These are phyloP conservation scores for Stagonosporopsis chrysanthemi DNA, from an alignment of 2,329 filamentous ascomycete species.

Conservation along the genomic window DNA sequence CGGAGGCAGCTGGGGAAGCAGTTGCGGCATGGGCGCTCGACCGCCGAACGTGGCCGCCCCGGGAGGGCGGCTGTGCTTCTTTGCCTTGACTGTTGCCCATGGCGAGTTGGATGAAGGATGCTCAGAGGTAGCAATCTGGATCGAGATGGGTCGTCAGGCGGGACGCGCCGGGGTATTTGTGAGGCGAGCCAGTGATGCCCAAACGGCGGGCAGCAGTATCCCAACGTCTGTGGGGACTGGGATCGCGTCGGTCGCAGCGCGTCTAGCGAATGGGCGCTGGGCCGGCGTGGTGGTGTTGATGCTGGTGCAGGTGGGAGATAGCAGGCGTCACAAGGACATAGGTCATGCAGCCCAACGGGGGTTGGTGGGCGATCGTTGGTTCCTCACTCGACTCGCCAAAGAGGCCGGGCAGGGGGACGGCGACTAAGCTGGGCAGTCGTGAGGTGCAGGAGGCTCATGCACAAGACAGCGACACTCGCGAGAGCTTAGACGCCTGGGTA, in stretches of 20 bases:
- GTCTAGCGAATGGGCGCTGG: constrained; percentile 23
- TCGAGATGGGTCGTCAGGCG: constrained; percentile 18
- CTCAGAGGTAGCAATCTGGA: constrained; percentile 14
- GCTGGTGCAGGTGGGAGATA: constrained; percentile 31
- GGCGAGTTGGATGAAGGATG: constrained; percentile 15
- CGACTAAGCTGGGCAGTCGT: constrained; percentile 22
- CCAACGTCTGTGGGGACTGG: constrained; percentile 22
- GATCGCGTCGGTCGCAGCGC: constrained; percentile 21
- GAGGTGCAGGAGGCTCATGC: constrained; percentile 7
- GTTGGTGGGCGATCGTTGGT: constrained; percentile 15
- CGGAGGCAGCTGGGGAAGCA: constrained; percentile 35
- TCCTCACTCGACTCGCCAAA: constrained; percentile 11
- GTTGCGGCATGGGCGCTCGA: constrained; percentile 44
- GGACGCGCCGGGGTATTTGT: constrained; percentile 31
- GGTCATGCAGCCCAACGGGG: constrained; percentile 34
- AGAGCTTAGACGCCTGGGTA: constrained; percentile 9
- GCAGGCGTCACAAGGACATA: constrained; percentile 51
- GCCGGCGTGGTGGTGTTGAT: constrained; percentile 18
- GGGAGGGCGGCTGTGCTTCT: constrained; percentile 52
- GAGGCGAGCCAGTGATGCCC: constrained; percentile 25
- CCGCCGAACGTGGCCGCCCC: constrained; percentile 46
- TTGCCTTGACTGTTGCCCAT: constrained; percentile 60
- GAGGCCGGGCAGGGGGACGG: constrained; percentile 15
- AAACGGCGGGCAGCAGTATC: constrained; percentile 20
- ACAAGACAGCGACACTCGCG: constrained; percentile 7